A percentile compares a stretch with the other conserved stretches of the same genome.
Evolutionary conservation across 495 filamentous ascomycete genomes (phyloP).

Genomic region (Trichoderma orchidacearum): DNA sequence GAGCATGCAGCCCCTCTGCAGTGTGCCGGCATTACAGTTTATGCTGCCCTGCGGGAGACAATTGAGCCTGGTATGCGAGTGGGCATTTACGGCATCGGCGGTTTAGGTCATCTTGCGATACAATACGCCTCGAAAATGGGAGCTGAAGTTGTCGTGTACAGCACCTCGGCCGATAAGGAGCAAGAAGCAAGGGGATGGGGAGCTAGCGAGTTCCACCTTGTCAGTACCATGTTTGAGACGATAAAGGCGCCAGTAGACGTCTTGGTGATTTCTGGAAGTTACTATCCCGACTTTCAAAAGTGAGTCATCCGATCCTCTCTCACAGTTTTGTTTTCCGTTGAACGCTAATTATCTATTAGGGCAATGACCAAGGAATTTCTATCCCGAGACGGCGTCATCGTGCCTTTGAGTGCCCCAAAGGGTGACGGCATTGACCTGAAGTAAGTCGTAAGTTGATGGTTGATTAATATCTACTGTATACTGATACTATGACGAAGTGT

Average conservation of each 20-base stretch:
- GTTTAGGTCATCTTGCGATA: constrained; percentile 47
- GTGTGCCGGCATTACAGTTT: constrained; percentile 47
- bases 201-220: constrained; percentile 40
- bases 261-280: constrained; percentile 17
- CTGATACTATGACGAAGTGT: constrained; percentile 2
- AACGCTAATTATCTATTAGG: background rate
- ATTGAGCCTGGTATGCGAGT: constrained; percentile 27
- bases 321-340: background rate
- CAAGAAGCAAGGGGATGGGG: constrained; percentile 39
- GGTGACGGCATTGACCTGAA: constrained; percentile 15
- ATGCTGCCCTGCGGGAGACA: constrained; percentile 22
- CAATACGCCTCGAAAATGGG: constrained; percentile 46
- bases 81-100: constrained; percentile 42
- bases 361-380: constrained; percentile 12
- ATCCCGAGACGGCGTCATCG: constrained; percentile 13
- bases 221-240: constrained; percentile 17
- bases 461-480: background rate
- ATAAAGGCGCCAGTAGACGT: constrained; percentile 17
- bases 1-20: constrained; percentile 38
- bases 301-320: constrained; percentile 3
- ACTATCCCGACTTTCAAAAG: constrained; percentile 23
- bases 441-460: constrained; percentile 5
- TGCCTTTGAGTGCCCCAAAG: constrained; percentile 12
- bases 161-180: constrained; percentile 35
- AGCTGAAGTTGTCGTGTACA: constrained; percentile 42